These are phyloP conservation scores for Epichloe uncinata DNA, from an alignment of 2,329 filamentous ascomycete species.

Conservation along the genomic window DNA sequence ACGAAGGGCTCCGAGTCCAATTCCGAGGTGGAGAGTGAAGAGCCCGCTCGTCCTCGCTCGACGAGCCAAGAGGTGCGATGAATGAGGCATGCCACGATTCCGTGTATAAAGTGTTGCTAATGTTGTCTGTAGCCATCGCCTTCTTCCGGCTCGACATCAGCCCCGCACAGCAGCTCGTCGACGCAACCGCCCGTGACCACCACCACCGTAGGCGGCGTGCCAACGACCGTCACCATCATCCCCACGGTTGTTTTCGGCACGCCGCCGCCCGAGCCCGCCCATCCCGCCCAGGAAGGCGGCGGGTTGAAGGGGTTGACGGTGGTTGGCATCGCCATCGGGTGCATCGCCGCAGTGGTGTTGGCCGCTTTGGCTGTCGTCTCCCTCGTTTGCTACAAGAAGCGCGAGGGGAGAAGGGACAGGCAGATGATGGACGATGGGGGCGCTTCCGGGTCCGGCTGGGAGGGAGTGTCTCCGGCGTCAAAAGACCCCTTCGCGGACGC, in stretches of 20 bases:
- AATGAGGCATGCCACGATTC: too few relatives aligned
- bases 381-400: neutral
- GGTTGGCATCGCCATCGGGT: constrained; percentile 2
- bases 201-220: neutral
- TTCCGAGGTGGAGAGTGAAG: neutral
- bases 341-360: neutral
- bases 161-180: too few relatives aligned
- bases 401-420: neutral
- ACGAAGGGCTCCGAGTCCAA: neutral
- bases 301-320: neutral
- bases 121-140: too few relatives aligned
- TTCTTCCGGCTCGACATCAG: too few relatives aligned
- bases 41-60: neutral
- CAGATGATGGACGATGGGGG: neutral
- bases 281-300: neutral
- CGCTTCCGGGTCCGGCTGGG: neutral
- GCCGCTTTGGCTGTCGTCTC: neutral
- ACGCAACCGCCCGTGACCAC: neutral
- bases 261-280: neutral
- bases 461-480: neutral
- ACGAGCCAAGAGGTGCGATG: neutral
- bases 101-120: too few relatives aligned
- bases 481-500: constrained; percentile 3
- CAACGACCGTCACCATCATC: neutral
- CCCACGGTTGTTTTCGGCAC: neutral